Evolutionary conservation across 805 yeast species (phyloP).

Genomic region (Ogataea angusta): DNA sequence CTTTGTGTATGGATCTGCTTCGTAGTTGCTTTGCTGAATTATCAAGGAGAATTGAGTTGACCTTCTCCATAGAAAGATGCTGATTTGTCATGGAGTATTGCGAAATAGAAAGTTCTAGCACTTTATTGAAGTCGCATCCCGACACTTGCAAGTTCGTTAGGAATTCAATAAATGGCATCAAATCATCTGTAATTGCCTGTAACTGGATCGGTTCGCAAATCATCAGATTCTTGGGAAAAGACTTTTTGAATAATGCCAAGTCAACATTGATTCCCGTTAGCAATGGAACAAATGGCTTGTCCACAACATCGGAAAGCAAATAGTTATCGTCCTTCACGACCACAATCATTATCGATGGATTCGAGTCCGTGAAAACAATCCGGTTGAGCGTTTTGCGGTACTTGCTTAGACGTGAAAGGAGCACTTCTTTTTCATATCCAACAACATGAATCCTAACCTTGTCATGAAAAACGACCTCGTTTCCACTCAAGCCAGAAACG

Average conservation of each 20-base stretch:
- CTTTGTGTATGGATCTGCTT: slow-evolving; percentile 2
- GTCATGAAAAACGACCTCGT: neutral
- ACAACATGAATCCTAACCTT: slow-evolving; percentile 27
- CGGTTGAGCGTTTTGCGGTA: slow-evolving; percentile 31
- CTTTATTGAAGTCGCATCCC: slow-evolving; percentile 13
- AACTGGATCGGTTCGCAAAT: slow-evolving; percentile 34
- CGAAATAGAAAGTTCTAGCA: slow-evolving; percentile 10
- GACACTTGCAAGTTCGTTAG: slow-evolving; percentile 25
- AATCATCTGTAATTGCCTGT: slow-evolving; percentile 29
- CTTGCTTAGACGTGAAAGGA: slow-evolving; percentile 24
- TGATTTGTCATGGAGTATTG: slow-evolving; percentile 5
- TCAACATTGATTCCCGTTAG: slow-evolving; percentile 10
- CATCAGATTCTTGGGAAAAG: slow-evolving; percentile 21
- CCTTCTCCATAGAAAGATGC: slow-evolving; percentile 14
- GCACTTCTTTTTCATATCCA: slow-evolving; percentile 22
- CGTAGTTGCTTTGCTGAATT: slow-evolving; percentile 14
- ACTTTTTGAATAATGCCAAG: slow-evolving; percentile 10
- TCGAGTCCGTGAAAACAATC: slow-evolving; percentile 24
- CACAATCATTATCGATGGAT: slow-evolving; percentile 16
- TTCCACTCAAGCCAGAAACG: slow-evolving; percentile 17
- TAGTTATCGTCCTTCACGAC: slow-evolving; percentile 29
- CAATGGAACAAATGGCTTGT: slow-evolving; percentile 32
- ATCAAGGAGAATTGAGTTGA: slow-evolving; percentile 26
- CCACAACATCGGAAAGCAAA: slow-evolving; percentile 26
- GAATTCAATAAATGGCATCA: slow-evolving; percentile 32